phyloP scores from a whole-genome alignment of 1,284 basidiomycete species.

The Exobasidium cylindrosporum region DNA sequence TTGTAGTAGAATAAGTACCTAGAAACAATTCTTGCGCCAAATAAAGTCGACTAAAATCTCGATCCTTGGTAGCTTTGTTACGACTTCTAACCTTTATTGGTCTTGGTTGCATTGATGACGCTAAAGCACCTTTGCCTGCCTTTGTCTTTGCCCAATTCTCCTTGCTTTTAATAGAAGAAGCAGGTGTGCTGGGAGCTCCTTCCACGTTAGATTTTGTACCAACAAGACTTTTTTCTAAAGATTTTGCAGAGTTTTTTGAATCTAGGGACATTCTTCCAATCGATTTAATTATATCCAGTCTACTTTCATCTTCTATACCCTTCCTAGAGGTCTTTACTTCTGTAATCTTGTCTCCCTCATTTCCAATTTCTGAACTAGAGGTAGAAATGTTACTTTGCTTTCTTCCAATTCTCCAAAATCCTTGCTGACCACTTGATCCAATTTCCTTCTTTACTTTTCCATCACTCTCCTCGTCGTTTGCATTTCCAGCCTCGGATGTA shows the following conservation, averaged over 20 bases:
- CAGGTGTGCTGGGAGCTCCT: background rate
- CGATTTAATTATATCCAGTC: too few relatives aligned
- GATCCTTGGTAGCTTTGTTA: conserved; percentile 26
- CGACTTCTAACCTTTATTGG: conserved; percentile 22
- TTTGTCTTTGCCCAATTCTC: background rate
- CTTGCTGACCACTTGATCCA: background rate
- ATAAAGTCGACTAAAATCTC: conserved; percentile 44
- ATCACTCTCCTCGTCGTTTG: background rate
- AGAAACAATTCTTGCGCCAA: conserved; percentile 51
- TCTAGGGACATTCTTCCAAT: too few relatives aligned
- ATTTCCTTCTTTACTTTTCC: background rate
- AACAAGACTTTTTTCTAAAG: background rate
- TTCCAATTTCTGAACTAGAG: background rate
- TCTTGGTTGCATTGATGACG: background rate
- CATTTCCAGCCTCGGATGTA: background rate
- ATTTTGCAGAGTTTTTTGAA: background rate
- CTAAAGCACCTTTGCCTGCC: background rate
- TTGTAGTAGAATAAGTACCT: background rate
- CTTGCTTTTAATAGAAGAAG: background rate
- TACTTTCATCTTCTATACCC: background rate
- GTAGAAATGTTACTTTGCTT: background rate
- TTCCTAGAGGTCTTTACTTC: background rate
- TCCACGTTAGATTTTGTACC: background rate
- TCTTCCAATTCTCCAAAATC: conserved; percentile 4
- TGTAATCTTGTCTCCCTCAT: background rate